Evolutionary conservation across 805 yeast species (phyloP), one percentile per base, ranked within the genome.

Genomic region (Metschnikowia lochheadii): DNA sequence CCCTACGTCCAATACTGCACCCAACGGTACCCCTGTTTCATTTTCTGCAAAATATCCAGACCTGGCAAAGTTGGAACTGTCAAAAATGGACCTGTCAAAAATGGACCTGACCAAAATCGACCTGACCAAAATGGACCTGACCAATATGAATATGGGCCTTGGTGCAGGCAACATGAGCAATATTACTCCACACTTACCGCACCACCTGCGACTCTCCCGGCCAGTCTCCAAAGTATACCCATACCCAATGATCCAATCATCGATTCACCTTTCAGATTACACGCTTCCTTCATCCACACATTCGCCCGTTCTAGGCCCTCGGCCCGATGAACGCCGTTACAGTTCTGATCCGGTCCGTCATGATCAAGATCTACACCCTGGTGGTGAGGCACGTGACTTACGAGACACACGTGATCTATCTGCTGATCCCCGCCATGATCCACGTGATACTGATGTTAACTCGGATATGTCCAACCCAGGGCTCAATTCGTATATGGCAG

Each of bases 161-260:
- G 36, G 36, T 34, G 36, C 36, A 34, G 35, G 35, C n/a, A 17
- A 26, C 26, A 18, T 41, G n/a, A 29, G 11, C 36, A 41, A 38
- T 6, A 36, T 49, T 13, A 34, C 39, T 11, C 17, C 50, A 10
- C 52, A 51, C 10, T 39, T 49, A 18, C 42, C 55, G 14, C 41
- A 46, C 6, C 50, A 15, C n/a, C 45, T 42, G 45, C 45, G 38
- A 10, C 45, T 42, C 37, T 13, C 38, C 6, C n/a, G 45, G 15
- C 46, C 46, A 0, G 23, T 26, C 2, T 34, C 46, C 1, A 44
- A 44, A 14, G 34, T 35, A 6, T 44, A 44, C 17, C 46, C 46
- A 4, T 44, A 44, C 35, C 46, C 46, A 6, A 40, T 21, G 33
- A 44, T 44, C 32, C 46, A 44, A 34, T 44, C 46, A 2, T 44